Evolutionary conservation across 2,329 filamentous ascomycete species (phyloP), one percentile per base, ranked within the genome.

Genomic region (Biscogniauxia marginata): DNA sequence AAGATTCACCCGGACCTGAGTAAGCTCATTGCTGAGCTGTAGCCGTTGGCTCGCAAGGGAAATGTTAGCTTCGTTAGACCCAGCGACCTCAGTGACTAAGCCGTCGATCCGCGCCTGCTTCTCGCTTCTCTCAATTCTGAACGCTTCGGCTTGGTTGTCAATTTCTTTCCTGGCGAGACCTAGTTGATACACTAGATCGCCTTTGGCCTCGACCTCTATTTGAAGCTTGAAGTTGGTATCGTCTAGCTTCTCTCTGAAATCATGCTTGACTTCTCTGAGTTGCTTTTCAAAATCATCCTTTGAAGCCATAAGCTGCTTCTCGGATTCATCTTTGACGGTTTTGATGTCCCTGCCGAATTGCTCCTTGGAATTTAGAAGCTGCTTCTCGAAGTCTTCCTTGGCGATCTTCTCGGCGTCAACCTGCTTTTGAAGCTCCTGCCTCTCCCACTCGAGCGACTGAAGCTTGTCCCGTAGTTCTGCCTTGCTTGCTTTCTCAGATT

Each of bases 11-110:
- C 60, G 59, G 19, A 66, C 59, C 13, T 50, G 57, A 3, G 54
- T 53, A 18, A 69, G 53, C 44, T 65, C 54, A 25, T 30, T 60
- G 51, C 66, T 60, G 5, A 65, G 46, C 7, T 63, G 60, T n/a
- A 70, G 56, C 11, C 62, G 58, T 50, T 68, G 57, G 6, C 62
- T 55, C 7, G 64, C 67, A 23, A 68, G 64, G n/a, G 65, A 57
- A 45, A 70, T 60, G 54, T 70, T 70, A 49, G 67, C 67, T 18
- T 66, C 65, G 55, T 67, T 66, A 19, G 67, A 63, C n/a, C 66
- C 66, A 13, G 56, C 63, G 22, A 70, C 24, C 55, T 70, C 65
- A 13, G 56, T 66, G 50, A 64, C 64, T 4, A 69, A 58, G 13
- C 57, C 56, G 43, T 68, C 63, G 45, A 70, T 61, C 19, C 49